A percentile compares a stretch with the other conserved stretches of the same genome.
Conservation (phyloP, 345 rosid species). For the Arabidopsis suecica region DNA sequence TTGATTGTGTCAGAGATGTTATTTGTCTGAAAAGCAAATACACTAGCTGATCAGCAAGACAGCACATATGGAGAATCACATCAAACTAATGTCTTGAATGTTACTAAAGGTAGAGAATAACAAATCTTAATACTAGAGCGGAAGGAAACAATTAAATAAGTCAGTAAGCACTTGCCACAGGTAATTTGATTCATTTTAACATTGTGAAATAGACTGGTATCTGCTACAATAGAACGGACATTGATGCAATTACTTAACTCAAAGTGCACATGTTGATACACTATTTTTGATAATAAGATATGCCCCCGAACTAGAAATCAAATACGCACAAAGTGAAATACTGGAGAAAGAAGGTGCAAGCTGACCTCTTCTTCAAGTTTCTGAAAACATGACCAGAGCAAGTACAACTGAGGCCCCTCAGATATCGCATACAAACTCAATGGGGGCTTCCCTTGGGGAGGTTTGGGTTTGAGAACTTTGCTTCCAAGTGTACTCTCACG, state of each 20-base stretch:
- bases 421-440: conserved; percentile 73
- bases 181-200: neutral
- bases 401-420: conserved; percentile 67
- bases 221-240: neutral
- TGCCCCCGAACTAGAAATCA: neutral
- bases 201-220: conserved; percentile 16
- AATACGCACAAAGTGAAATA: conserved; percentile 5
- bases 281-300: neutral
- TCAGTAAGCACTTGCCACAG: neutral
- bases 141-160: neutral
- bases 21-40: conserved; percentile 62
- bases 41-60: conserved; percentile 26
- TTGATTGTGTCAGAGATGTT: conserved; percentile 40
- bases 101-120: neutral
- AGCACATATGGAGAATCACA: conserved; percentile 4
- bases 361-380: conserved; percentile 85
- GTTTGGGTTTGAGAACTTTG: conserved; percentile 54
- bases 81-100: neutral
- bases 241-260: conserved; percentile 6
- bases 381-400: conserved; percentile 76
- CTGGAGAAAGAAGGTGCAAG: conserved; percentile 44
- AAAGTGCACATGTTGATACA: neutral
- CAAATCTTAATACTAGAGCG: neutral
- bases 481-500: conserved; percentile 49
- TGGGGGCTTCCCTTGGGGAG: conserved; percentile 51